Conservation (phyloP, 257 asterid species). For the Henckelia pumila region DNA sequence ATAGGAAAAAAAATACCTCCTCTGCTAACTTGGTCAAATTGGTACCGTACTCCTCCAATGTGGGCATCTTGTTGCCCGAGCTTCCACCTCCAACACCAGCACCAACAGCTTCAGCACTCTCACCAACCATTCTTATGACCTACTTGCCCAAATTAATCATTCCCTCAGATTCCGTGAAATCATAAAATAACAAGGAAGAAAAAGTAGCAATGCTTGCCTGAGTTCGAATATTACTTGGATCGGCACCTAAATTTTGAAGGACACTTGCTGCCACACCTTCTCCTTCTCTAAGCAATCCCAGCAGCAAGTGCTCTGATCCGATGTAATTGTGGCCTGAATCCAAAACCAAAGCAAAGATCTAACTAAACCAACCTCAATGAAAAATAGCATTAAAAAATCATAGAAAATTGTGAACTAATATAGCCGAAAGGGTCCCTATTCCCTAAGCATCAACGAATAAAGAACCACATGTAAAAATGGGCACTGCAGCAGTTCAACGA, state of each 20-base stretch:
- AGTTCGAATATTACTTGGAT: constrained; percentile 55
- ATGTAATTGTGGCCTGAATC: constrained; percentile 52
- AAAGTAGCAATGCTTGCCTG: constrained; percentile 33
- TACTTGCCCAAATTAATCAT: constrained; percentile 2
- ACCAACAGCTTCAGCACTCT: constrained; percentile 38
- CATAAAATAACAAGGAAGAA: neutral
- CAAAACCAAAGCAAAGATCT: constrained; percentile 17
- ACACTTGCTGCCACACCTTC: constrained; percentile 66
- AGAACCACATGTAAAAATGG: neutral
- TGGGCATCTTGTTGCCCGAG: constrained; percentile 38
- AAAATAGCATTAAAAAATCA: neutral
- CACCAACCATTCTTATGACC: constrained; percentile 42
- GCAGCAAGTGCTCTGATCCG: constrained; percentile 59
- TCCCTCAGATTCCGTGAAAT: too few relatives aligned
- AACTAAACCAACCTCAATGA: neutral
- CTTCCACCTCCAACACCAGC: constrained; percentile 42
- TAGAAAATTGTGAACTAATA: neutral
- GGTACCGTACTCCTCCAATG: constrained; percentile 37
- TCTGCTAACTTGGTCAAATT: constrained; percentile 40
- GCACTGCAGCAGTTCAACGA: constrained; percentile 5
- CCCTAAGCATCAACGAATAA: neutral
- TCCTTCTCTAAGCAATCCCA: constrained; percentile 62
- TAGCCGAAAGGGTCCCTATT: neutral
- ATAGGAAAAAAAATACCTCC: constrained; percentile 25
- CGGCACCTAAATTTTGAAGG: constrained; percentile 58